Evolutionary conservation across 2,329 filamentous ascomycete genomes (phyloP).

Genomic region (Clonostachys rosea): DNA sequence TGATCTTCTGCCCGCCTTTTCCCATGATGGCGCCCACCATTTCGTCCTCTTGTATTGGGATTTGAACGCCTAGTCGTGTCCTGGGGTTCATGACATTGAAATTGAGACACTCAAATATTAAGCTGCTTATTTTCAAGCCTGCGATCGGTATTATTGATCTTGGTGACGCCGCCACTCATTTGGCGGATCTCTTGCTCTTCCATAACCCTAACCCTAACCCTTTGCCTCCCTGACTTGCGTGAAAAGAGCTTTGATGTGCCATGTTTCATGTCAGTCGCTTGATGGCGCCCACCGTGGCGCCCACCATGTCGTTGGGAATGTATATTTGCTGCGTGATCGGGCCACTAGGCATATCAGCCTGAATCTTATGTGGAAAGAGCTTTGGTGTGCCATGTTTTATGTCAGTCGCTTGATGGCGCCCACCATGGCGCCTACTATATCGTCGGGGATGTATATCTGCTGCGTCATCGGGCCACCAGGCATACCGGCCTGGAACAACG

Average conservation of each 20-base stretch:
- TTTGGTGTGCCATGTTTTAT: no score
- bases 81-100: no score
- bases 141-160: no score
- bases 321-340: constrained; percentile 97
- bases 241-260: no score
- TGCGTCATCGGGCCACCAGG: constrained; percentile 60
- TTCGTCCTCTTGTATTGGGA: constrained; percentile 47
- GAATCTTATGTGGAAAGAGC: no score
- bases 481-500: constrained; percentile 64
- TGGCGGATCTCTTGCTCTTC: constrained; percentile 99
- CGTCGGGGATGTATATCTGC: constrained; percentile 91
- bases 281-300: constrained; percentile 89
- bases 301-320: constrained; percentile 99
- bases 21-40: constrained; percentile 99
- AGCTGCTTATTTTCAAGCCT: no score
- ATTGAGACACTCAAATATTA: no score
- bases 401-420: constrained; percentile 56
- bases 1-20: constrained; percentile 98
- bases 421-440: constrained; percentile 97
- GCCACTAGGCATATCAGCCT: constrained; percentile 45
- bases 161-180: constrained; percentile 91
- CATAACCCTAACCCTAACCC: constrained; percentile 47
- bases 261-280: no score
- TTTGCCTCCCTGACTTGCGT: constrained; percentile 40
- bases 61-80: no score